Evolutionary conservation across 1,284 basidiomycete species (phyloP), one percentile per base, ranked within the genome.

Genomic region (Microbotryum intermedium): DNA sequence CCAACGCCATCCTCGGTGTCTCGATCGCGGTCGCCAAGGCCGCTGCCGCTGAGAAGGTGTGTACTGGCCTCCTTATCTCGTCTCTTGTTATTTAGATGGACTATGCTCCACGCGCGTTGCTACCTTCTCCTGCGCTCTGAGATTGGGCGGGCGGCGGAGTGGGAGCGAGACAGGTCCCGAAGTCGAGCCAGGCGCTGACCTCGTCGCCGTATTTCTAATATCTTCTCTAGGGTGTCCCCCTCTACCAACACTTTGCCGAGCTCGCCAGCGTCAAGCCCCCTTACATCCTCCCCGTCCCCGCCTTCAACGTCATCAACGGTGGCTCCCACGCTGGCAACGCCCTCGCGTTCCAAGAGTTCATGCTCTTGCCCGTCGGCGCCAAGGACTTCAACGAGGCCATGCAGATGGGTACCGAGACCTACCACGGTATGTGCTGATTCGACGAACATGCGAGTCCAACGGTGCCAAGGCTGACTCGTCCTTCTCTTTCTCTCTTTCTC

Each of bases 281-380:
- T 50, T 97, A 87, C 79, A 80, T 90, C 62, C 86, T 97, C 72
- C 94, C 94, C 71, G 81, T 78, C 75, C 95, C 92, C 57, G 85
- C 89, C 62, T 91, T 97, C 84, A 99, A 99, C 79, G 95, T 99
- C 74, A 98, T 99, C 83, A 99, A 99, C 80, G 95, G 95, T 78
- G 95, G 95, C 69, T 97, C 92, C 69, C 95, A 99, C 77, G 95
- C 95, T 61, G 95, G 95, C 61, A 99, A 99, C 84, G 91, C 93
- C 77, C 88, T 99, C 68, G 92, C 95, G 60, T 93, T 97, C 89
- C 91, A 97, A 80, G 95, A 99, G 80, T 98, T 99, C 82, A 98
- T 99, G 95, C 84, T 99, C 71, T 83, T 97, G 68, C 94, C 95
- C 69, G 95, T 91, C 63, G 94, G 92, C 63, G 92, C 92, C 57